Evolutionary conservation across 208 protist genomes (phyloP), one percentile per base, ranked within the genome.

Genomic region (Wallacemonas sp.): DNA sequence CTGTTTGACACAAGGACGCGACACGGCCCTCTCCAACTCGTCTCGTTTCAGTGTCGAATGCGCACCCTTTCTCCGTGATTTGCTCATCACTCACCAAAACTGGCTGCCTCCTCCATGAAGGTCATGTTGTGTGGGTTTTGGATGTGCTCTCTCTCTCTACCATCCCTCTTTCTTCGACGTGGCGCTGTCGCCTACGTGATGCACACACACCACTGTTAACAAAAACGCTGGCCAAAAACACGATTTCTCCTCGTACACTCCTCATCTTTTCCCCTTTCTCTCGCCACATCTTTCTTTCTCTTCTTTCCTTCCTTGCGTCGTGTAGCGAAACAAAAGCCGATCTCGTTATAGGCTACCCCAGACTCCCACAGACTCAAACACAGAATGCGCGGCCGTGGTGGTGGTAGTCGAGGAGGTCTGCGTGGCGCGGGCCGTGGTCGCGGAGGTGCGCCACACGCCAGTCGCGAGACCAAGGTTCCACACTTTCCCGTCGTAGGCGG

Each of bases 341-440:
- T n/a, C n/a, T n/a, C n/a, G n/a, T n/a, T n/a, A n/a, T n/a, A n/a
- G n/a, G n/a, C n/a, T n/a, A n/a, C n/a, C n/a, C n/a, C n/a, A n/a
- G n/a, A n/a, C n/a, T n/a, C n/a, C n/a, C n/a, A n/a, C n/a, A n/a
- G n/a, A n/a, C n/a, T n/a, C n/a, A n/a, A n/a, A n/a, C n/a, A n/a
- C n/a, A 63, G 23, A 2, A 75, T 79, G 70, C 41, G 44, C 21
- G 57, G 71, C 47, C 67, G 69, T 24, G 46, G 70, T 65, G 68
- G 65, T 68, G 46, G 70, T 65, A 65, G 65, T 68, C 65, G 72
- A n/a, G 72, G 72, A 14, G 65, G 47, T 54, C 63, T 56, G 33
- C 33, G 36, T 34, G 65, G 76, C 17, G 57, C 23, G 23, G 5
- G 36, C 17, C 33, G 68, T 33, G 63, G 61, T 24, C 32, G 44